Evolutionary conservation across 805 yeast species (phyloP).

Genomic region (Torulaspora indica): DNA sequence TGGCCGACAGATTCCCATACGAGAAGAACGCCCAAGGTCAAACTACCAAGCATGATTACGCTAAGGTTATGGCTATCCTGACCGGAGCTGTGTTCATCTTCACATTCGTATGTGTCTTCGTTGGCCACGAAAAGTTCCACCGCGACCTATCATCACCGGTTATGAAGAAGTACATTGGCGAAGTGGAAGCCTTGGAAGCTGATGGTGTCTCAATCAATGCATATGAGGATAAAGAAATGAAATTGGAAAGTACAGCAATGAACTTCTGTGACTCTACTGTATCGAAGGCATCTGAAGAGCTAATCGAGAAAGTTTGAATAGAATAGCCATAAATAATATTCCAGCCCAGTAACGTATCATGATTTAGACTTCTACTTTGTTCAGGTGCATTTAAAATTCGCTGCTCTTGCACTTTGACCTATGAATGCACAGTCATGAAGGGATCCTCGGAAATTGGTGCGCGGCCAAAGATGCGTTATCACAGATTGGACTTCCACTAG

Average conservation of each 20-base stretch:
- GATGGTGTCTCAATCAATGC: slow-evolving; percentile 8
- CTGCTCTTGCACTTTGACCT: slow-evolving; percentile 69
- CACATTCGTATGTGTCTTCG: slow-evolving; percentile 42
- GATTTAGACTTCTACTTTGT: neutral
- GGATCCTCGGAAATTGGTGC: slow-evolving; percentile 65
- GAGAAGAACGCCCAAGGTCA: slow-evolving; percentile 32
- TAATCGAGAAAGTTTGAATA: slow-evolving; percentile 7
- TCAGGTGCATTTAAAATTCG: slow-evolving; percentile 16
- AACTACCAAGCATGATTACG: slow-evolving; percentile 44
- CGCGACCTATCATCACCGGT: slow-evolving; percentile 35
- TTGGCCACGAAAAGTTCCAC: slow-evolving; percentile 56
- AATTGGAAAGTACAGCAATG: slow-evolving; percentile 8
- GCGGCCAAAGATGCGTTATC: slow-evolving; percentile 52
- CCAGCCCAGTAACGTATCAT: neutral
- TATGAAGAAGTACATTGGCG: slow-evolving; percentile 31
- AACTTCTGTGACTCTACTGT: slow-evolving; percentile 8
- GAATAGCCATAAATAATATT: neutral
- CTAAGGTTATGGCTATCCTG: slow-evolving; percentile 66
- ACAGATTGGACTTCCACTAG: slow-evolving; percentile 48
- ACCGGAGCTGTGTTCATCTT: slow-evolving; percentile 61
- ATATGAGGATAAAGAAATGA: neutral
- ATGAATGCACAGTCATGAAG: slow-evolving; percentile 67
- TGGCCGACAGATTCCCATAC: slow-evolving; percentile 60
- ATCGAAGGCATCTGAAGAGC: slow-evolving; percentile 14
- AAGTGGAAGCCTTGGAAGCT: slow-evolving; percentile 20